Base-by-base conservation (phyloP, 148 eudicot genomes). In the Rhododendron ferrugineum region DNA sequence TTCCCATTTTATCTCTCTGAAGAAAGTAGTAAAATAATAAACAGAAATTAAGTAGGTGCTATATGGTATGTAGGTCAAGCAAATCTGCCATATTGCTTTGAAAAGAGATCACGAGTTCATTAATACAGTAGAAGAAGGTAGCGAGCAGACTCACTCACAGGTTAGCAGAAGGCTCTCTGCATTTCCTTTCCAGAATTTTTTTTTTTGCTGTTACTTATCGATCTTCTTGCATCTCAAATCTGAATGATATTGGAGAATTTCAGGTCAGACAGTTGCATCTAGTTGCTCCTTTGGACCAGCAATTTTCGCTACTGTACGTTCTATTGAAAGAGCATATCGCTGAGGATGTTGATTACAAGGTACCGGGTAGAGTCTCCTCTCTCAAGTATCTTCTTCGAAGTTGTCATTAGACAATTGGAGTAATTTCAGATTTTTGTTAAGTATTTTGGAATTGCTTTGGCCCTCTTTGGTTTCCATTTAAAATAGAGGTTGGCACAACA, bases 281-380 rank as follows among this genome's bases (percentile, higher is more conserved):
- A 70, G 90, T 93, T 89, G 95, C 94, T 85, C 94, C 99, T 79
- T 58, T 97, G 90, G 98, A 95, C 86, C 92, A 94, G 83, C 99
- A 97, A 4, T 97, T 94, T 78, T 73, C 96, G 1, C 84, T 97
- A 42, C 76, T 97, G 75, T 97, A 94, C 82, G 85, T 92, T 46
- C 86, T 95, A 40, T 89, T 97, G 23, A 93, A 90, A 90, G 98
- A 97, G 70, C 99, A 97, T 86, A 92, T 97, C 42, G 86, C 98
- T 66, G 95, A 94, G 85, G 98, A 97, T 88, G 93, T 90, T 84
- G 93, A 95, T 88, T 97, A 95, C 76, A 97, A 97, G 98, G 99
- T 95, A 81, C 79, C 18, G 78, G 58, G 34, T 76, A 23, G 70
- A 64, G 42, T 78, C 23, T 81, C 80, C 75, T 30, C 78, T 73